These are phyloP conservation scores for Metschnikowia henanensis DNA, from an alignment of 805 yeast genomes.

Conservation along the genomic window DNA sequence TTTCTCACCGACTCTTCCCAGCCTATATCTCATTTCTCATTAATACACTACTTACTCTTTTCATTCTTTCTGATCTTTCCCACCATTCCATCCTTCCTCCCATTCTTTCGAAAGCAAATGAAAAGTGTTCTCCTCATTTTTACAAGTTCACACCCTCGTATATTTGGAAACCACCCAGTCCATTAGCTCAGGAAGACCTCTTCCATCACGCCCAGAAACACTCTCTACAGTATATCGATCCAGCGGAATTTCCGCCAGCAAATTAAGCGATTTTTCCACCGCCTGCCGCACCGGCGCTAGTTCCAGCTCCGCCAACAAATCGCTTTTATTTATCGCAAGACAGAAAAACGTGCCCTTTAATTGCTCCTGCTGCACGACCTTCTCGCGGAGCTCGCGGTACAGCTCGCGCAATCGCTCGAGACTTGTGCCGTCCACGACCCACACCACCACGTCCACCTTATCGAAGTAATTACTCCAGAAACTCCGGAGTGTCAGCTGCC, in stretches of 20 bases:
- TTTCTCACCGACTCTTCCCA: not conserved
- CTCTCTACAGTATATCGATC: conserved; percentile 28
- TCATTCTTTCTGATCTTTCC: too few relatives aligned
- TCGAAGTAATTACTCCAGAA: conserved; percentile 86
- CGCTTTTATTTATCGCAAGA: conserved; percentile 74
- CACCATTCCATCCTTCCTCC: too few relatives aligned
- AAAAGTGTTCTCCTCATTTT: too few relatives aligned
- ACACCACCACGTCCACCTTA: conserved; percentile 66
- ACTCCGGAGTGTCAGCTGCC: conserved; percentile 39
- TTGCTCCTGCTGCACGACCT: conserved; percentile 63
- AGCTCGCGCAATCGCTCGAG: conserved; percentile 65
- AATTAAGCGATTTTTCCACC: conserved; percentile 13
- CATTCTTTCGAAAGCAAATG: too few relatives aligned
- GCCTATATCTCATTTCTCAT: too few relatives aligned
- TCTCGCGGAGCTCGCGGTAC: conserved; percentile 57
- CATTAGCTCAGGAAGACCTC: conserved; percentile 26
- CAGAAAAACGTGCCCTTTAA: conserved; percentile 69
- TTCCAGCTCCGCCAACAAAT: conserved; percentile 41
- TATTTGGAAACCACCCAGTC: conserved; percentile 12
- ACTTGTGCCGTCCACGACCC: conserved; percentile 80
- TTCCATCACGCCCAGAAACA: conserved; percentile 39
- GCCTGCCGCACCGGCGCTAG: conserved; percentile 12
- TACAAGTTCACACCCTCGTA: too few relatives aligned
- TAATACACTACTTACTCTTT: too few relatives aligned
- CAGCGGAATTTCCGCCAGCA: conserved; percentile 15